Evolutionary conservation across 805 yeast genomes (phyloP).

Genomic region (Millerozyma miso): DNA sequence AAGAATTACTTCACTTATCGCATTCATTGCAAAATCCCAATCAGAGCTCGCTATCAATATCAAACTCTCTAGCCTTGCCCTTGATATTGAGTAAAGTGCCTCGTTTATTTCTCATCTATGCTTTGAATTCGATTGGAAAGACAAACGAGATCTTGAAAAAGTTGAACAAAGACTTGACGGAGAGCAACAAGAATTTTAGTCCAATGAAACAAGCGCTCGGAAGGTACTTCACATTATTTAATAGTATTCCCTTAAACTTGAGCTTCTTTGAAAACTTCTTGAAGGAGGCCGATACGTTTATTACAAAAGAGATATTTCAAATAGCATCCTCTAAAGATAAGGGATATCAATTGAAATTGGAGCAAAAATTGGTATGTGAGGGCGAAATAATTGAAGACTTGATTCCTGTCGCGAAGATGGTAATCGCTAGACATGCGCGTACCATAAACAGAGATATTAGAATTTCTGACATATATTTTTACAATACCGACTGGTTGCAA

Average conservation of each 20-base stretch:
- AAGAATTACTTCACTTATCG: constrained; percentile 58
- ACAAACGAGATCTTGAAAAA: constrained; percentile 55
- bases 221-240: constrained; percentile 44
- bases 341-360: constrained; percentile 43
- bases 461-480: constrained; percentile 54
- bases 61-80: constrained; percentile 49
- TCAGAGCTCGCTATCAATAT: constrained; percentile 16
- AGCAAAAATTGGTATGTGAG: constrained; percentile 57
- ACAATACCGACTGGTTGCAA: constrained; percentile 65
- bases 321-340: constrained; percentile 18
- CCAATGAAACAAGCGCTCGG: constrained; percentile 54
- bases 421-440: constrained; percentile 46
- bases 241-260: constrained; percentile 52
- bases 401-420: constrained; percentile 34
- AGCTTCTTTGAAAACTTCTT: constrained; percentile 57
- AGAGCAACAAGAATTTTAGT: constrained; percentile 35
- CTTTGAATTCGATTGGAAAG: constrained; percentile 62
- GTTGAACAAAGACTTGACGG: constrained; percentile 47
- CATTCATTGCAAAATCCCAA: constrained; percentile 17
- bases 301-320: constrained; percentile 25
- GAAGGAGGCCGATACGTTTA: constrained; percentile 48
- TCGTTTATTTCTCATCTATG: constrained; percentile 60
- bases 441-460: constrained; percentile 42
- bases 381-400: constrained; percentile 53
- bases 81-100: constrained; percentile 67